These are phyloP conservation scores for Dryas integrifolia DNA, from an alignment of 331 rosid species.

Conservation along the genomic window DNA sequence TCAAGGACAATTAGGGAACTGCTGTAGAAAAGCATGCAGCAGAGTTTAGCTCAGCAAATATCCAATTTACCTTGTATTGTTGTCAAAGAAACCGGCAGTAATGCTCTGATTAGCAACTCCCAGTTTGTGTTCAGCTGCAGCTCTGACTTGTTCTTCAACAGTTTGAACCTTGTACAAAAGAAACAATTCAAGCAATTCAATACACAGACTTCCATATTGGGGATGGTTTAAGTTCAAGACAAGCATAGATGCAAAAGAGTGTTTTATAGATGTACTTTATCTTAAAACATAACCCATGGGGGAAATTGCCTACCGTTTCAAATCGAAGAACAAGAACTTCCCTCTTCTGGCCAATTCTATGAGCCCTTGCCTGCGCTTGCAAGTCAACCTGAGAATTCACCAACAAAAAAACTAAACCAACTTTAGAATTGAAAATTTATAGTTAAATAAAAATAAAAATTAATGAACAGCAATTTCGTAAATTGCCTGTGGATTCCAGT, in stretches of 20 bases:
- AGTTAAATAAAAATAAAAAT: conserved; percentile 16
- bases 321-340: conserved; percentile 98
- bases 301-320: conserved; percentile 71
- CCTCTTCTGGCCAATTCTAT: conserved; percentile 98
- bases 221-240: not conserved
- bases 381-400: conserved; percentile 76
- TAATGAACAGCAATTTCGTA: conserved; percentile 10
- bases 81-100: conserved; percentile 99
- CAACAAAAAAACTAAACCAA: conserved; percentile 29
- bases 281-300: conserved; percentile 14
- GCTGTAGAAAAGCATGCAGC: conserved; percentile 8
- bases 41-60: conserved; percentile 21
- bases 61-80: conserved; percentile 74
- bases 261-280: not conserved
- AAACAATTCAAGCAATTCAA: conserved; percentile 26
- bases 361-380: conserved; percentile 99
- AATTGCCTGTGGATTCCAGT: conserved; percentile 99
- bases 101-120: conserved; percentile 99
- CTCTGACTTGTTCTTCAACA: conserved; percentile 99
- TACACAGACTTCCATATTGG: conserved; percentile 10
- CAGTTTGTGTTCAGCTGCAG: conserved; percentile 98
- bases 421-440: not conserved
- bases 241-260: not conserved
- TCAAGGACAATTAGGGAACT: conserved; percentile 26
- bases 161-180: conserved; percentile 77